Evolutionary conservation across 306 rosid genomes (phyloP), one percentile per base, ranked within the genome.

Genomic region (peach (Prunus persica)): DNA sequence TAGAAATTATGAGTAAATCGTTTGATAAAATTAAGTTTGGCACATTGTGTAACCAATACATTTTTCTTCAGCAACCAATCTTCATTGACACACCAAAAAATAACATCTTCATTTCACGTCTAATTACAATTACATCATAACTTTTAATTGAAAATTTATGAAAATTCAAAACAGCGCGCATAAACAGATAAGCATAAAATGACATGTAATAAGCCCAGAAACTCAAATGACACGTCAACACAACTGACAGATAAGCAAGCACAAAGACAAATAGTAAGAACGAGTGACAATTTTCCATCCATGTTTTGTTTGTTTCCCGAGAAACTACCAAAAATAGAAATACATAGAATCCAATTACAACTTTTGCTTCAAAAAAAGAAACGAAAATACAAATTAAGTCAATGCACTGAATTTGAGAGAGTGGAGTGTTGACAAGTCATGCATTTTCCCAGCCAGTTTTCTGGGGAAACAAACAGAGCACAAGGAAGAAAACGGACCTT

Each of bases 401-500:
- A 69, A 1, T 50, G 18, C 20, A 15, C 27, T 18, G 8, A 68
- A 15, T 20, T 12, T 43, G 8, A 19, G 24, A n/a, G n/a, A 8
- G 13, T 55, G 61, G 27, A 55, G 61, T 3, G 11, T 58, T 5
- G 18, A 58, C 5, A 25, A 38, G 43, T 38, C 43, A 28, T 58
- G 27, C 65, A 58, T 58, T 58, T 58, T 24, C 32, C 32, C 2
- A 8, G 32, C 34, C 51, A 3, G 14, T 76, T 69, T 81, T 80
- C 84, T 1, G 18, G 28, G 22, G 71, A 81, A 76, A 63, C 76
- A 79, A 82, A 77, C 75, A 77, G 58, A 7, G 45, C 13, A 8
- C 6, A 73, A 71, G 58, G 68, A 38, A 32, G 52, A 80, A 57
- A 72, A 60, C 77, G 11, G 2, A 83, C 87, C 86, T 69, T 66